These are phyloP conservation scores for Sphaerulina populicola DNA, from an alignment of 2,329 filamentous ascomycete genomes.

Conservation along the genomic window DNA sequence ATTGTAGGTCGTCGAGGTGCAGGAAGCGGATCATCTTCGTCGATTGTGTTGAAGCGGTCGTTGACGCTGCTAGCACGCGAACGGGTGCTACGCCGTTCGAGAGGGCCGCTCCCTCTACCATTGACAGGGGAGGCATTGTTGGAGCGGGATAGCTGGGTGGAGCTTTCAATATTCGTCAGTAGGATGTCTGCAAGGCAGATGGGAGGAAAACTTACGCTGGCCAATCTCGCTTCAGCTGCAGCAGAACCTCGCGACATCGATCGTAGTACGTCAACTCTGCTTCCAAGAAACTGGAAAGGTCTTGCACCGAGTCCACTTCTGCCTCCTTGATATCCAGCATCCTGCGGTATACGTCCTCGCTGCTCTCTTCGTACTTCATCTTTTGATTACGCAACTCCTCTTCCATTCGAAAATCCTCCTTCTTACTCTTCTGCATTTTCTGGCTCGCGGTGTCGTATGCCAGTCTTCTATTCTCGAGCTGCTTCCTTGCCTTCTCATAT, in stretches of 20 bases:
- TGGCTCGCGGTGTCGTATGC: conserved; percentile 83
- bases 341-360: conserved; percentile 78
- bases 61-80: conserved; percentile 55
- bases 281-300: conserved; percentile 74
- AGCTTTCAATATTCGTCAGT: not conserved
- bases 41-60: conserved; percentile 45
- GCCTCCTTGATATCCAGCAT: conserved; percentile 97
- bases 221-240: conserved; percentile 62
- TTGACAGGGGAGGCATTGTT: conserved; percentile 27
- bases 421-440: conserved; percentile 89
- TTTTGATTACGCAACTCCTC: conserved; percentile 86
- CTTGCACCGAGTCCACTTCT: conserved; percentile 71
- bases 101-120: conserved; percentile 11
- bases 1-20: conserved; percentile 48
- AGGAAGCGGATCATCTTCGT: conserved; percentile 48
- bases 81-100: conserved; percentile 40
- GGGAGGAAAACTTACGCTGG: conserved; percentile 46
- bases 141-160: conserved; percentile 13
- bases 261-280: conserved; percentile 88
- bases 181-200: not conserved
- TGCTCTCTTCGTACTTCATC: conserved; percentile 92
- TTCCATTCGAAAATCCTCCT: conserved; percentile 85
- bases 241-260: conserved; percentile 73
- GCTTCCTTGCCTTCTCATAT: conserved; percentile 86
- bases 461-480: conserved; percentile 79